Percentiles rank a stretch among this genome's conserved stretches.
Conservation (phyloP, 2,329 filamentous ascomycete species). For the Trichophyton mentagrophytes region DNA sequence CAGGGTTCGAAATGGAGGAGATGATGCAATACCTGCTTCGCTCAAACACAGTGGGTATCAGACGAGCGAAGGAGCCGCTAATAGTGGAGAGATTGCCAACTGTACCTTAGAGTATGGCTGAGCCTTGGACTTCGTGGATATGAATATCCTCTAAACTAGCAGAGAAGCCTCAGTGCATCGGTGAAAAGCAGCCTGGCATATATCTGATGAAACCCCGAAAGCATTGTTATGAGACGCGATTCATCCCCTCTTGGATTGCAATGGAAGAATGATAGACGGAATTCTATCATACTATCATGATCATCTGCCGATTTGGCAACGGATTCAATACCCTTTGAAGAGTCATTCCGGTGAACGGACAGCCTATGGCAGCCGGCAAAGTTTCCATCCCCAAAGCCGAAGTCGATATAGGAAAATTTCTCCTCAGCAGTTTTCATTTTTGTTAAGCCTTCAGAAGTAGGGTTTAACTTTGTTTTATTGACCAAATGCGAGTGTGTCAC, state of each 20-base stretch:
- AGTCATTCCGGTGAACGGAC: constrained; percentile 5
- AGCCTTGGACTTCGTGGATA: background rate
- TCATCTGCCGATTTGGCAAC: background rate
- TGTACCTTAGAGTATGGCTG: background rate
- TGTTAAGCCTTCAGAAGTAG: background rate
- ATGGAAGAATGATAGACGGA: constrained; percentile 7
- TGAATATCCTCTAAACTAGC: background rate
- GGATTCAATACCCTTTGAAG: background rate
- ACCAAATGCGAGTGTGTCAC: constrained; percentile 6
- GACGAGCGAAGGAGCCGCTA: background rate
- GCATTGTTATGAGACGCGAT: background rate
- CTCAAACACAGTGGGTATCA: background rate
- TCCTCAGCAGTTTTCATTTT: background rate
- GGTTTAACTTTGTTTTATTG: background rate
- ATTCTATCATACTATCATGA: constrained; percentile 2
- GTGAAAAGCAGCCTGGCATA: constrained; percentile 9
- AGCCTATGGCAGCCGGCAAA: constrained; percentile 11
- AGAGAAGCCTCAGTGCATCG: constrained; percentile 1
- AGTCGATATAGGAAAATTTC: constrained; percentile 8
- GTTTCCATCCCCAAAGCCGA: constrained; percentile 4
- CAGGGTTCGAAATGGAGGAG: background rate
- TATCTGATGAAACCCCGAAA: constrained; percentile 7
- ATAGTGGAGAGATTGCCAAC: background rate
- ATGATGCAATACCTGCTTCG: background rate
- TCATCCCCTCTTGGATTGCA: constrained; percentile 7